Percentiles rank a stretch among this genome's conserved stretches.
Evolutionary conservation across 1,284 basidiomycete genomes (phyloP).

Genomic region (Microbotryomycetes sp.): DNA sequence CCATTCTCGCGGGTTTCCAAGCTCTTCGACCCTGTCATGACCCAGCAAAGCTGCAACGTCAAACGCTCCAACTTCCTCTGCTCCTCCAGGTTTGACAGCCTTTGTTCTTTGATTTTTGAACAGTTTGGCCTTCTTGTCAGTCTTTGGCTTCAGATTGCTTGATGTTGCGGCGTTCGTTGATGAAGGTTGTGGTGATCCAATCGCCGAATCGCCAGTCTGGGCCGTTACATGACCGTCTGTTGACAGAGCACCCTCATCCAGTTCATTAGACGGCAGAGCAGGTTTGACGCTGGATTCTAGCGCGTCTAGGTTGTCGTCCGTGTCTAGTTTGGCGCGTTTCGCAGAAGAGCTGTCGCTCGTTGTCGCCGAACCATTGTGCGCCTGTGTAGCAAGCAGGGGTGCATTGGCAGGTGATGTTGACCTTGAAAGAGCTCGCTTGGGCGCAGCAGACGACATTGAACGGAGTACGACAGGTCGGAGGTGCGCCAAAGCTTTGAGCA

Average conservation of each 20-base stretch:
- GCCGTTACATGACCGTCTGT: too few relatives aligned
- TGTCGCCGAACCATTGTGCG: too few relatives aligned
- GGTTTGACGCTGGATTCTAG: too few relatives aligned
- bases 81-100: constrained; percentile 31
- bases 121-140: not conserved
- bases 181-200: too few relatives aligned
- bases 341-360: too few relatives aligned
- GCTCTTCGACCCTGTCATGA: constrained; percentile 49
- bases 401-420: not conserved
- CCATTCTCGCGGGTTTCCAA: constrained; percentile 50
- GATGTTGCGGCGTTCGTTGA: not conserved
- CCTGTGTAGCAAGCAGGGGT: too few relatives aligned
- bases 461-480: not conserved
- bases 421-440: not conserved
- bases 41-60: constrained; percentile 67
- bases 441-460: not conserved
- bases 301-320: not conserved
- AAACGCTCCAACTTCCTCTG: constrained; percentile 65
- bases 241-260: too few relatives aligned
- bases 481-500: too few relatives aligned
- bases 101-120: constrained; percentile 21
- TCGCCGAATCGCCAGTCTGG: too few relatives aligned
- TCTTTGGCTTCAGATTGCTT: not conserved
- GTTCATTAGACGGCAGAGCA: too few relatives aligned
- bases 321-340: not conserved